Base-by-base conservation (phyloP, 495 filamentous ascomycete species). In the Hypoxylon intermedium region DNA sequence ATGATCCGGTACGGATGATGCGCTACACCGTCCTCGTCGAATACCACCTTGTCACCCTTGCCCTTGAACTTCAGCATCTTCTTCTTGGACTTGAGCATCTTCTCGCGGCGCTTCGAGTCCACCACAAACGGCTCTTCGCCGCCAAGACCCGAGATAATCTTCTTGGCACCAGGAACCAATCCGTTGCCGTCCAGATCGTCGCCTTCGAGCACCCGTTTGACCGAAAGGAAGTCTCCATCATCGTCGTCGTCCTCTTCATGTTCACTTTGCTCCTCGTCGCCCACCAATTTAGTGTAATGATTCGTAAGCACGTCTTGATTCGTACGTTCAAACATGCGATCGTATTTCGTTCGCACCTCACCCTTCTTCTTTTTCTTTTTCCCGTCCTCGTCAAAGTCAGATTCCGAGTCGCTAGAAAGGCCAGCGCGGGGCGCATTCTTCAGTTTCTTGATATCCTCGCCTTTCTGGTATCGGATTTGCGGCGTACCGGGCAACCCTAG, bases 261-360 rank as follows among this genome's bases (percentile, higher is more conserved):
- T 24, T 62, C 67, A 11, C 60, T 71, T n/a, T 75, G 63, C 13
- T 79, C 82, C 44, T 86, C 87, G 38, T 89, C 85, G 51, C 83
- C 85, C 62, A 97, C 82, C 49, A 98, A 82, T 61, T 91, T 96
- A 34, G 84, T 84, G 75, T 97, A 98, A 74, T 97, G 95, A 33
- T 86, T 86, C 34, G 94, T 89, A 58, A 99, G 76, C n/a, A 99
- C 87, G 59, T 95, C 91, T 64, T 97, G 92, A 74, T 98, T 97
- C 55, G 87, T 87, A 58, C 94, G 80, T 76, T 97, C 93, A 65
- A 97, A 95, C 92, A 97, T 97, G 55, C 92, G 90, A 68, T 98
- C 90, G 69, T 93, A 93, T 73, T 94, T 97, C 18, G 94, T 98
- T 38, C 91, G 82, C 5, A 93, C 90, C 34, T 79, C 77, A 9